These are phyloP conservation scores for Smallanthus sonchifolius DNA, from an alignment of 129 eudicot genomes.

Conservation along the genomic window DNA sequence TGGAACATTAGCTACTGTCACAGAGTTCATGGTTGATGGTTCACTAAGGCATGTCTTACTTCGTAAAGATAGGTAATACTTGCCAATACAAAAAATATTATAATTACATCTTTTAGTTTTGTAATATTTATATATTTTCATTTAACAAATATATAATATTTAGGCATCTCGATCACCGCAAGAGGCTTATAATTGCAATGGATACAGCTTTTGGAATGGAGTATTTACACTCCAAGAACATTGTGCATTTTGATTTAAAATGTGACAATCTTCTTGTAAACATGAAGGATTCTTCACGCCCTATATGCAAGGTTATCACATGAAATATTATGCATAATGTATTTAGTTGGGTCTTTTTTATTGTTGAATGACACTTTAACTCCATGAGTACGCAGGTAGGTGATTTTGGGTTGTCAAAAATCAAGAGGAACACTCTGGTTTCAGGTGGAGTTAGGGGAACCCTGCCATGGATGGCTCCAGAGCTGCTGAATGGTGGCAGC, in stretches of 20 bases:
- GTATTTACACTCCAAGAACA: constrained; percentile 88
- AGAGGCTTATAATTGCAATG: constrained; percentile 88
- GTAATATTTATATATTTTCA: neutral
- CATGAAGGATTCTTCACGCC: constrained; percentile 87
- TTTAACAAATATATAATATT: neutral
- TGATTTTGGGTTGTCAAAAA: constrained; percentile 90
- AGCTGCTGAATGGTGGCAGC: constrained; percentile 86
- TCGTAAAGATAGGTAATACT: constrained; percentile 74
- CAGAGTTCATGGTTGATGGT: constrained; percentile 96
- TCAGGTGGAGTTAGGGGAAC: constrained; percentile 99
- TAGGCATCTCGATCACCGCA: constrained; percentile 94
- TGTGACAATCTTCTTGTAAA: constrained; percentile 93
- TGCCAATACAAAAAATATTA: neutral
- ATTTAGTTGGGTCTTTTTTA: neutral
- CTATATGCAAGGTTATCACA: constrained; percentile 83
- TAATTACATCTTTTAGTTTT: neutral
- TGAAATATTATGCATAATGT: neutral
- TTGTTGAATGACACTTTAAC: constrained; percentile 11
- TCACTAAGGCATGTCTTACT: constrained; percentile 85
- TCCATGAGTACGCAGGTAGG: constrained; percentile 56
- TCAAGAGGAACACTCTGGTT: constrained; percentile 87
- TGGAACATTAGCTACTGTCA: constrained; percentile 88
- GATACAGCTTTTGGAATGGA: constrained; percentile 99
- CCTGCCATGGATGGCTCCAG: constrained; percentile 99
- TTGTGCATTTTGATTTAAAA: constrained; percentile 93